Percentiles rank a stretch among this genome's conserved stretches.
These are phyloP conservation scores for Boechera divaricarpa DNA, from an alignment of 345 rosid genomes.

Conservation along the genomic window DNA sequence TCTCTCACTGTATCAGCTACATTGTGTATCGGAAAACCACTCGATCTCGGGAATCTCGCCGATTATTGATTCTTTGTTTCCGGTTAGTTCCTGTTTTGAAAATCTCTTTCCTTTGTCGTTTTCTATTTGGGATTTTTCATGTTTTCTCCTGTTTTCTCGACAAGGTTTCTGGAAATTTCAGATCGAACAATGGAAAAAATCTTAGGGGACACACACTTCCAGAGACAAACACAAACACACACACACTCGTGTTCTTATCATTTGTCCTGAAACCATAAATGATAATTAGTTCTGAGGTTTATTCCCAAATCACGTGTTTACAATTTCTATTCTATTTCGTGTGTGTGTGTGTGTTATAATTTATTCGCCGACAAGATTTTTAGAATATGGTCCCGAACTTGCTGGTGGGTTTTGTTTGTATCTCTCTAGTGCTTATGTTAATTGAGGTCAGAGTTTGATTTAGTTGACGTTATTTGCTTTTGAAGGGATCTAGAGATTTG, in stretches of 20 bases:
- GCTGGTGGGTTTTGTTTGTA: constrained; percentile 26
- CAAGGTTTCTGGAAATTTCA: constrained; percentile 1
- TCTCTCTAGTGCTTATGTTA: constrained; percentile 11
- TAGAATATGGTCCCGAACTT: constrained; percentile 15
- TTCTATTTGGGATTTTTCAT: constrained; percentile 24
- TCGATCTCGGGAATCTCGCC: constrained; percentile 25
- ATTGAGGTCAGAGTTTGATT: constrained; percentile 13
- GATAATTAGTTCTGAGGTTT: neutral
- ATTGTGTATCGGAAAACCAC: constrained; percentile 32
- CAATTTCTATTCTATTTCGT: neutral
- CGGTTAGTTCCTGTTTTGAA: constrained; percentile 25
- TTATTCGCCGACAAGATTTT: constrained; percentile 29
- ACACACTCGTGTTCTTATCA: constrained; percentile 14
- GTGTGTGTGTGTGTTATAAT: neutral
- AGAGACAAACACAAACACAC: neutral
- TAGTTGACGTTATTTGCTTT: constrained; percentile 2
- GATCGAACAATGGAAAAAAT: constrained; percentile 21
- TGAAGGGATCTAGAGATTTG: constrained; percentile 24
- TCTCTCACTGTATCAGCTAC: constrained; percentile 28
- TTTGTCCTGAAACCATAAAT: constrained; percentile 15
- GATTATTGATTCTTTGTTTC: constrained; percentile 3
- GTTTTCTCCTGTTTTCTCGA: constrained; percentile 13
- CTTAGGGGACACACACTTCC: neutral
- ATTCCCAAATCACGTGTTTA: constrained; percentile 6
- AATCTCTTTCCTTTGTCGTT: constrained; percentile 35